phyloP scores from a whole-genome alignment of 1,139 yeast genomes.

The Suhomyces atakaporum region DNA sequence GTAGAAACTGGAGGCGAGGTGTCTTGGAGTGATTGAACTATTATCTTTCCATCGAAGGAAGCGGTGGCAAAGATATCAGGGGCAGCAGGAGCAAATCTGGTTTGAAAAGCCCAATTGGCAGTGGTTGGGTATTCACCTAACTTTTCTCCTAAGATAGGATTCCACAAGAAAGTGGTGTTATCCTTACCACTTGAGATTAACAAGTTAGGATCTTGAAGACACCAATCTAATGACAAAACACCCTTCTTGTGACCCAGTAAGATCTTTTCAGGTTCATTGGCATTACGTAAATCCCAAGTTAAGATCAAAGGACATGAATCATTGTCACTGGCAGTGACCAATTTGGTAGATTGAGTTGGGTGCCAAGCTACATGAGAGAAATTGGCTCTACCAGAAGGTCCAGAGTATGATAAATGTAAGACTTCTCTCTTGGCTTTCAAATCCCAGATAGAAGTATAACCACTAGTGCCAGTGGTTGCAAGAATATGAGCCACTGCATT shows the following conservation, averaged over 20 bases:
- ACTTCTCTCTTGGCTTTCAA: constrained; percentile 85
- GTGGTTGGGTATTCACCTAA: constrained; percentile 89
- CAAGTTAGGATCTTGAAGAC: constrained; percentile 74
- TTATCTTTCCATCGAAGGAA: constrained; percentile 85
- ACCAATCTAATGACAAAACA: constrained; percentile 90
- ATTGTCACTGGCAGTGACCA: constrained; percentile 83
- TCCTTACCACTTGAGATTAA: constrained; percentile 91
- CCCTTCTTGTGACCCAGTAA: constrained; percentile 87
- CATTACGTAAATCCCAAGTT: constrained; percentile 93
- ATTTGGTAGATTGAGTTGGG: constrained; percentile 78
- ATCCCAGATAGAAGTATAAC: constrained; percentile 94
- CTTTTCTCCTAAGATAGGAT: constrained; percentile 69
- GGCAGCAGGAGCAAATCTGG: constrained; percentile 80
- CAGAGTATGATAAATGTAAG: constrained; percentile 70
- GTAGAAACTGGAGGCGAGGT: constrained; percentile 52
- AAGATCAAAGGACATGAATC: constrained; percentile 81
- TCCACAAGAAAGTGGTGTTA: constrained; percentile 86
- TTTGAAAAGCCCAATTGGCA: constrained; percentile 91
- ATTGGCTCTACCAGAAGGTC: constrained; percentile 57
- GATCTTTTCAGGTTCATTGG: constrained; percentile 81
- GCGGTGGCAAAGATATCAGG: constrained; percentile 95
- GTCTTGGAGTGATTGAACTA: constrained; percentile 86
- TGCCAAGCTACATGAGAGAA: constrained; percentile 84
- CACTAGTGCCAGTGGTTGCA: constrained; percentile 84
- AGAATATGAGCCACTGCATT: constrained; percentile 80